Base-by-base conservation (phyloP, 2,329 filamentous ascomycete genomes). In the Apiospora koreana region DNA sequence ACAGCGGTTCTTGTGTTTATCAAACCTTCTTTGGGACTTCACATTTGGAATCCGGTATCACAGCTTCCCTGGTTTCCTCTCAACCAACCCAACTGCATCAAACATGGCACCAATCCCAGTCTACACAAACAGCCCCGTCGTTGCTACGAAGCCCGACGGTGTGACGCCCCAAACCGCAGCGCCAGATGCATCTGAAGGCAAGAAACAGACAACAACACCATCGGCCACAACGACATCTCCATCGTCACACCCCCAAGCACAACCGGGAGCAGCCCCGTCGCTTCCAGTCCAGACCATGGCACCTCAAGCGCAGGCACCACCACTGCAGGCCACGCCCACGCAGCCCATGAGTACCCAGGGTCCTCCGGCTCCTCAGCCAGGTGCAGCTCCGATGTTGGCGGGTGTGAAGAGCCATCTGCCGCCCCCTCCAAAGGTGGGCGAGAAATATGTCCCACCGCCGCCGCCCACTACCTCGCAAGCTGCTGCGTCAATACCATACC, bases 31-130 rank as follows among this genome's bases (percentile, higher is more conserved):
- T 54, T 54, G 48, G 48, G 16, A 31, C 50, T 25, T 18, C 50
- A 38, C 21, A 62, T 62, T 12, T n/a, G 18, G 3, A 9, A 18
- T 38, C 54, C 10, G 6, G 31, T 21, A 23, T 31, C 28, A 38
- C 54, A 3, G 21, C 31, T 10, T 38, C 2, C 18, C 31, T 62
- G 38, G n/a, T 1, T 62, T n/a, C 86, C 18, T 45, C 45, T 71
- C 76, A n/a, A 38, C 54, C 16, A 38, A 1, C 38, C 18, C 31
- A 14, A 31, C 31, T n/a, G 31, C n/a, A 62, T n/a, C 31, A 23
- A 81, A 65, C n/a, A 91, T 91, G 89, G 84, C 88, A 66, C 85
- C 88, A n/a, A 86, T 91, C 72, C 87, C 86, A 65, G 85, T 91
- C 54, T 89, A 89, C 79, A 86, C 84, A 45, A 79, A 86, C 69